Evolutionary conservation across 208 protist genomes (phyloP), one percentile per base, ranked within the genome.

Genomic region (Trypanosoma avium): DNA sequence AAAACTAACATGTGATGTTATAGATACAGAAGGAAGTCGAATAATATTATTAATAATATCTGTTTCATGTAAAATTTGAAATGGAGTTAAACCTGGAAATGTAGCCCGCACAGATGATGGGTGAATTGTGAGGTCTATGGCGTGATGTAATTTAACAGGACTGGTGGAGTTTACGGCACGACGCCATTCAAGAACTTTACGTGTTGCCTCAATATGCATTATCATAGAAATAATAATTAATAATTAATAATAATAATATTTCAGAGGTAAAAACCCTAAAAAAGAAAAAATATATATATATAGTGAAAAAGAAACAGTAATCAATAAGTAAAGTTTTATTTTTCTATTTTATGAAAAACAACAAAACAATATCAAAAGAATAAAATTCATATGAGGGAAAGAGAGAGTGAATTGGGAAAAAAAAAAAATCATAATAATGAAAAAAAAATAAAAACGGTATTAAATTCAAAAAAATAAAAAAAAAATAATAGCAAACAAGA

Each of bases 171-270:
- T 15, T 1, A 45, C 40, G 4, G 2, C 45, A 19, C 13, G 77
- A 62, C 7, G 57, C 81, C 81, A 87, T 52, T 72, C 60, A 17
- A 29, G 38, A 19, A 79, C 63, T 66, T 84, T 88, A 9, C 56
- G 45, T 48, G 73, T 66, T 27, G 77, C 74, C 61, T 70, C 62
- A 12, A 27, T 55, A 4, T 19, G 17, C 45, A 64, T 64, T 21
- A 17, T 24, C 71, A 61, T 12, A 32, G 21, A n/a, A 74, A 73
- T 43, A 53, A 27, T 43, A 65, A 55, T 21, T n/a, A 40, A 38
- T 1, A 59, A 59, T 26, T 33, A 19, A 52, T n/a, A n/a, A n/a
- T n/a, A n/a, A n/a, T n/a, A n/a, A n/a, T n/a, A n/a, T n/a, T n/a
- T n/a, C n/a, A n/a, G n/a, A n/a, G n/a, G n/a, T n/a, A n/a, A n/a